phyloP scores from a whole-genome alignment of 208 protist genomes.

The Acanthamoeba quina region DNA sequence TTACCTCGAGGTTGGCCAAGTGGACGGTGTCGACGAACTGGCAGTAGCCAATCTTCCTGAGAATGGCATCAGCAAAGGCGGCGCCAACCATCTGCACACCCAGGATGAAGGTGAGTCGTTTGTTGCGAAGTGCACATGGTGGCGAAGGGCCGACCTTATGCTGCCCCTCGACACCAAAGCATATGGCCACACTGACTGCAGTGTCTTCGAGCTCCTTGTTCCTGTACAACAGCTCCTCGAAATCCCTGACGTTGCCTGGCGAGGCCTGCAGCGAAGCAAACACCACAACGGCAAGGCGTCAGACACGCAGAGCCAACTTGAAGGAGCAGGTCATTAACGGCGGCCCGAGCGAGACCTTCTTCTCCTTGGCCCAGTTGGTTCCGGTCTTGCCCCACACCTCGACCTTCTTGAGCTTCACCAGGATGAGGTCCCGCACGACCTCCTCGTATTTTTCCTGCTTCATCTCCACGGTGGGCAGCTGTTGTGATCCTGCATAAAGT shows the following conservation, averaged over 20 bases:
- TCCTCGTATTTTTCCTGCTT: slow-evolving; percentile 76
- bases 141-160: neutral
- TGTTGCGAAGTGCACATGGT: neutral
- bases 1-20: slow-evolving; percentile 67
- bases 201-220: slow-evolving; percentile 54
- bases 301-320: neutral
- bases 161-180: slow-evolving; percentile 33
- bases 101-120: neutral
- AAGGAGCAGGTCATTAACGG: neutral
- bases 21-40: slow-evolving; percentile 67
- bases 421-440: slow-evolving; percentile 60
- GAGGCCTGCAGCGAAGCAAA: slow-evolving; percentile 70
- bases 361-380: slow-evolving; percentile 37
- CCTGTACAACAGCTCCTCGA: slow-evolving; percentile 85
- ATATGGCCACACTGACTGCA: slow-evolving; percentile 84
- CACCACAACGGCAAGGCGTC: neutral
- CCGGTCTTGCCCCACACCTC: slow-evolving; percentile 63
- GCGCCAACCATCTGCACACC: slow-evolving; percentile 30
- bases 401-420: slow-evolving; percentile 60
- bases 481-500: slow-evolving; percentile 7
- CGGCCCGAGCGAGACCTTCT: neutral
- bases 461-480: slow-evolving; percentile 53
- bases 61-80: slow-evolving; percentile 68
- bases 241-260: slow-evolving; percentile 86
- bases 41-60: slow-evolving; percentile 49